Conservation (phyloP, 2,329 filamentous ascomycete species). For the Septoria linicola region DNA sequence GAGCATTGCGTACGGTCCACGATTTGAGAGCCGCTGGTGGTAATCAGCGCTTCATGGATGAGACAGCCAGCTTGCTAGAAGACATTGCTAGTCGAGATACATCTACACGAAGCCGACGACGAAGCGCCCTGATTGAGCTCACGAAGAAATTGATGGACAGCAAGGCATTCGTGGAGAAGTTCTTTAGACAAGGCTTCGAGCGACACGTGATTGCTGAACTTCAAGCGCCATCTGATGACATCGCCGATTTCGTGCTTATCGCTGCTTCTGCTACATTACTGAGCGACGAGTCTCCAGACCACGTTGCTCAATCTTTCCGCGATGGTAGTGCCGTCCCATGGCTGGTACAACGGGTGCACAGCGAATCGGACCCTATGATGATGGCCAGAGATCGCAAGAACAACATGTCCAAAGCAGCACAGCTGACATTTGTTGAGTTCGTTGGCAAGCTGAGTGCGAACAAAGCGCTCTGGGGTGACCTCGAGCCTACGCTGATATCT, state of each 20-base stretch:
- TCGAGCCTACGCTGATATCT: slow-evolving; percentile 54
- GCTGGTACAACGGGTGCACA: slow-evolving; percentile 56
- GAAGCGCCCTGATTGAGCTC: slow-evolving; percentile 58
- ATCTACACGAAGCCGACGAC: slow-evolving; percentile 48
- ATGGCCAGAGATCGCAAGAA: slow-evolving; percentile 64
- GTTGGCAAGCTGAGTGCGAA: slow-evolving; percentile 43
- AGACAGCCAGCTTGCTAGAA: slow-evolving; percentile 57
- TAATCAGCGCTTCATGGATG: slow-evolving; percentile 56
- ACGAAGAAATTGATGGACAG: slow-evolving; percentile 52
- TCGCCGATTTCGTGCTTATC: slow-evolving; percentile 61
- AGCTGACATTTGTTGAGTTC: slow-evolving; percentile 56
- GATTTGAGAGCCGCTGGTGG: slow-evolving; percentile 60
- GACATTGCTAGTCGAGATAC: slow-evolving; percentile 53
- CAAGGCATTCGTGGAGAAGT: slow-evolving; percentile 65
- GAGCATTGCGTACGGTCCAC: slow-evolving; percentile 57
- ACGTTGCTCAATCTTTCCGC: slow-evolving; percentile 57
- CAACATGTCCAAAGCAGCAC: slow-evolving; percentile 67
- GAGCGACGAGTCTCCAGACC: slow-evolving; percentile 58
- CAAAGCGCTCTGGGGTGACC: slow-evolving; percentile 61
- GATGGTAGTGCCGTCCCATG: slow-evolving; percentile 37
- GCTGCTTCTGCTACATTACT: slow-evolving; percentile 64
- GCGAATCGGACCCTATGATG: slow-evolving; percentile 47
- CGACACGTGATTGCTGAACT: slow-evolving; percentile 65
- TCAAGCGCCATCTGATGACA: slow-evolving; percentile 44
- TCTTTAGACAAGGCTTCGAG: slow-evolving; percentile 72